These are phyloP conservation scores for Naganishia onofrii DNA, from an alignment of 768 basidiomycete species.

Conservation along the genomic window DNA sequence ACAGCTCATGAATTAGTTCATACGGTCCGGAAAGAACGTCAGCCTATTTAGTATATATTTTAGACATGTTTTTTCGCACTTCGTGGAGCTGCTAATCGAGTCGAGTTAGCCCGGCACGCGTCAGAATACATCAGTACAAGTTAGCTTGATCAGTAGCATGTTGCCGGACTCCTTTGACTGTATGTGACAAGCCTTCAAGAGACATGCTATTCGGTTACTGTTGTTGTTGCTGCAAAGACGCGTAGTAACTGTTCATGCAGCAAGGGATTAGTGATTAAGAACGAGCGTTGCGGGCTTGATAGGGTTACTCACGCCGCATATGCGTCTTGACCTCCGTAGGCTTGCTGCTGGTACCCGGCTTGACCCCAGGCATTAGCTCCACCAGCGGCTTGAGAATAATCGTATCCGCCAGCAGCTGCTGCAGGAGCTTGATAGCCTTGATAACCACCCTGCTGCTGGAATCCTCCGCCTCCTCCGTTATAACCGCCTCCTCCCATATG, in stretches of 20 bases:
- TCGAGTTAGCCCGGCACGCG: neutral
- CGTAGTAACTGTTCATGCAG: conserved; percentile 31
- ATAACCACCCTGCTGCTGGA: conserved; percentile 25
- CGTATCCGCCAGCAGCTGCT: neutral
- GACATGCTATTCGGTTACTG: conserved; percentile 9
- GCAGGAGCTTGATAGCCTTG: conserved; percentile 23
- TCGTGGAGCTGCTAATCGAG: neutral
- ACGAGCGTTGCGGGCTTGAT: neutral
- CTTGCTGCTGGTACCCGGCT: conserved; percentile 29
- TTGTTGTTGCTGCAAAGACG: conserved; percentile 30
- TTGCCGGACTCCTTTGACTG: neutral
- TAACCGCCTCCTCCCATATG: conserved; percentile 21
- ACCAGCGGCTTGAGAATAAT: conserved; percentile 22
- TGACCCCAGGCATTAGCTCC: conserved; percentile 26
- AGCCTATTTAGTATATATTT: conserved; percentile 20
- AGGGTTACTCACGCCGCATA: conserved; percentile 45
- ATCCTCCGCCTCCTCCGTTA: conserved; percentile 14
- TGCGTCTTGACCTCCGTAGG: conserved; percentile 40
- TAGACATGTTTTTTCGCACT: conserved; percentile 5
- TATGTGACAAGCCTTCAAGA: no score
- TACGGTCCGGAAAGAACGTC: neutral
- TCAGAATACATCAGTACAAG: conserved; percentile 27
- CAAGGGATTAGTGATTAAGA: neutral
- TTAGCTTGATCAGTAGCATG: conserved; percentile 21
- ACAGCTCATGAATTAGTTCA: neutral